These are phyloP conservation scores for Hymenoscyphus occultus DNA, from an alignment of 2,329 filamentous ascomycete genomes.

Conservation along the genomic window DNA sequence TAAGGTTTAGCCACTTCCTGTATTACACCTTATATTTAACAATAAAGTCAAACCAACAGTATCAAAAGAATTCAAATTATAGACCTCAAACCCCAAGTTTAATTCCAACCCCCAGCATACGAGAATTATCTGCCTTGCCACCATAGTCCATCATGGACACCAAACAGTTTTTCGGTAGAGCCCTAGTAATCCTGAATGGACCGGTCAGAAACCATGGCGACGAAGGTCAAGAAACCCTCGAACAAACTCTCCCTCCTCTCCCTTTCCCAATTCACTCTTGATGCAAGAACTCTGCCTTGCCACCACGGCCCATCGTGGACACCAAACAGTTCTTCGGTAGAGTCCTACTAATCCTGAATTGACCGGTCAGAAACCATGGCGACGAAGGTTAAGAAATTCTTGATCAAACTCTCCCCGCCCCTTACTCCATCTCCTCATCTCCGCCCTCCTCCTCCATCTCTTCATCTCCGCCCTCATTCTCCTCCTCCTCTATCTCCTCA, in stretches of 20 bases:
- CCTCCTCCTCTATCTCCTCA: background rate
- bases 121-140: background rate
- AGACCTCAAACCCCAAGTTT: background rate
- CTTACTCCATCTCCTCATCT: background rate
- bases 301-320: background rate
- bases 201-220: background rate
- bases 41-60: background rate
- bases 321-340: background rate
- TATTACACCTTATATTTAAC: too few species aligned
- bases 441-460: background rate
- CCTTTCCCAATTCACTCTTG: background rate
- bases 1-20: too few species aligned
- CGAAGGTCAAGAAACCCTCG: background rate
- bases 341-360: background rate
- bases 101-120: background rate
- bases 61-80: background rate
- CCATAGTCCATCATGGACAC: too few species aligned
- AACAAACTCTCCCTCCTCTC: background rate
- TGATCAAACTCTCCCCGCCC: background rate
- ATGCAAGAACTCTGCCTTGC: background rate
- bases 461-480: too few species aligned
- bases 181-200: too few species aligned
- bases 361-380: background rate
- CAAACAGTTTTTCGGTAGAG: too few species aligned
- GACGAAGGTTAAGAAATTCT: background rate